Conservation (phyloP, 225 moss, liverwort and hornwort genomes). For the Climacium dendroides region DNA sequence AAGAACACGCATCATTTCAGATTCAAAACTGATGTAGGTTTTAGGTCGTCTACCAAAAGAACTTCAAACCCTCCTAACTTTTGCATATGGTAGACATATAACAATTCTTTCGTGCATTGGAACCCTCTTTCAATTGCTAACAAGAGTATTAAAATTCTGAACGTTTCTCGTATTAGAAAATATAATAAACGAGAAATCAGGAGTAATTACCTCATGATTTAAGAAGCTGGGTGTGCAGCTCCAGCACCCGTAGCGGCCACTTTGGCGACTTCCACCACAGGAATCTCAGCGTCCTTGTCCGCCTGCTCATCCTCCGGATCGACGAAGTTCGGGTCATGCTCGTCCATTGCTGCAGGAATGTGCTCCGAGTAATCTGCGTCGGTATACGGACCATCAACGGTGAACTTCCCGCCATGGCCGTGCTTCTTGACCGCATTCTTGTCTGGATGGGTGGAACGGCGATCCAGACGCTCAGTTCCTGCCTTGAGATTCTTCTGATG, state of each 20-base stretch:
- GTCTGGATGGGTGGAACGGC: slow-evolving; percentile 22
- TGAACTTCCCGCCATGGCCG: slow-evolving; percentile 64
- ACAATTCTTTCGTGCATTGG: not conserved
- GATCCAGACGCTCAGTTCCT: slow-evolving; percentile 32
- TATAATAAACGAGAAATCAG: too few species aligned
- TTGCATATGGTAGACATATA: too few species aligned
- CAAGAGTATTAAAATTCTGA: not conserved
- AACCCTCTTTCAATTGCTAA: not conserved
- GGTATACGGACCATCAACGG: slow-evolving; percentile 27
- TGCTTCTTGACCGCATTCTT: slow-evolving; percentile 51
- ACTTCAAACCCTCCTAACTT: not conserved
- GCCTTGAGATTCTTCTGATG: slow-evolving; percentile 29
- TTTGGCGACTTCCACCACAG: slow-evolving; percentile 12
- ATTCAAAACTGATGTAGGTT: not conserved
- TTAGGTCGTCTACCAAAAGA: too few species aligned
- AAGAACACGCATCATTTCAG: not conserved
- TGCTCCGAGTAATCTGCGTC: slow-evolving; percentile 8
- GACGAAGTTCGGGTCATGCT: slow-evolving; percentile 57
- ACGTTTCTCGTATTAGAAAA: too few species aligned
- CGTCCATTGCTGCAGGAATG: slow-evolving; percentile 24
- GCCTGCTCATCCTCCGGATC: slow-evolving; percentile 30
- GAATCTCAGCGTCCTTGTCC: not conserved
- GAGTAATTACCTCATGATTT: not conserved
- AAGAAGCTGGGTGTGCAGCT: not conserved
- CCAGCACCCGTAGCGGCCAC: not conserved